These are phyloP conservation scores for Panicum virgatum DNA, from an alignment of 202 grass and related monocot species.

Conservation along the genomic window DNA sequence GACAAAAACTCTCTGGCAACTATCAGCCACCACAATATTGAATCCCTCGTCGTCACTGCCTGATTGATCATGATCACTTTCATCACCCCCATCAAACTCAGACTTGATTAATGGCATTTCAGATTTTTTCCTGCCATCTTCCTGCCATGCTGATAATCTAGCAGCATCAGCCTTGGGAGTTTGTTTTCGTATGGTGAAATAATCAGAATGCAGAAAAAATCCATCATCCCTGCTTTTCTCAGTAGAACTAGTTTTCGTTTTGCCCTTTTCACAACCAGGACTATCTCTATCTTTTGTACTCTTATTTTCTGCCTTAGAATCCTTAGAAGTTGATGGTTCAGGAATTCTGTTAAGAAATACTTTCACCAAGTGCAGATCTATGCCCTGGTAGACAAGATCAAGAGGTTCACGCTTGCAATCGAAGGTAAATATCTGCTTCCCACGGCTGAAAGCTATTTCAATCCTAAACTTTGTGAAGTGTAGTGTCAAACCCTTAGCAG, in stretches of 20 bases:
- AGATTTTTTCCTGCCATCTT: conserved; percentile 79
- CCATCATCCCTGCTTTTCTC: conserved; percentile 83
- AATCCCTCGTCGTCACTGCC: conserved; percentile 98
- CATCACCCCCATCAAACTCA: conserved; percentile 69
- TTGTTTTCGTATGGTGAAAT: conserved; percentile 97
- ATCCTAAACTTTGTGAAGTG: conserved; percentile 79
- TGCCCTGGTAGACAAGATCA: conserved; percentile 97
- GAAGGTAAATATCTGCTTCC: conserved; percentile 91
- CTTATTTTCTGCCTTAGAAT: conserved; percentile 61
- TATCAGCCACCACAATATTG: conserved; percentile 96
- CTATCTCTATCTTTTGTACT: conserved; percentile 44
- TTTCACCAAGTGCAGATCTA: conserved; percentile 85
- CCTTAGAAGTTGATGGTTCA: conserved; percentile 51
- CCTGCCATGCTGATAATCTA: conserved; percentile 88
- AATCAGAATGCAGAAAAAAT: conserved; percentile 93
- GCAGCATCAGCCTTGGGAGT: conserved; percentile 87
- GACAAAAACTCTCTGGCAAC: conserved; percentile 93
- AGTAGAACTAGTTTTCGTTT: conserved; percentile 46
- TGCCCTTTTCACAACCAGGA: conserved; percentile 52
- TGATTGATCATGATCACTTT: conserved; percentile 78
- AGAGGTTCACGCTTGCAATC: conserved; percentile 95
- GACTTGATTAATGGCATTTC: conserved; percentile 66
- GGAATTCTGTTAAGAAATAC: conserved; percentile 64
- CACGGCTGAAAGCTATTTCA: conserved; percentile 90
- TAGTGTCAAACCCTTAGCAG: conserved; percentile 79